Conservation (phyloP, 176 grass and related monocot genomes). For the Bonia amplexicaulis region DNA sequence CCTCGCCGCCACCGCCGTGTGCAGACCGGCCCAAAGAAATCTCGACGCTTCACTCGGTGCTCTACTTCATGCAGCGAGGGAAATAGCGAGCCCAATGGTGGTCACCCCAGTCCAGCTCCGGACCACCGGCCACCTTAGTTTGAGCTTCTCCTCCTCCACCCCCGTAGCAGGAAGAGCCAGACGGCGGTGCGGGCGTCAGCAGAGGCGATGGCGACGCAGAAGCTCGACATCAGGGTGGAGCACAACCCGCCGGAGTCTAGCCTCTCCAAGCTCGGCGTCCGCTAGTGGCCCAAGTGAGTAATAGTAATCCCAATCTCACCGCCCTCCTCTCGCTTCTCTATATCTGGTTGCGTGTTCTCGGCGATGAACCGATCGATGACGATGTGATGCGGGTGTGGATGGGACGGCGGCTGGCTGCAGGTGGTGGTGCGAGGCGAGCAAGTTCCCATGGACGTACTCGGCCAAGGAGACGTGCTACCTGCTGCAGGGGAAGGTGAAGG, state of each 20-base stretch:
- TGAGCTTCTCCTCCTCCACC: conserved; percentile 8
- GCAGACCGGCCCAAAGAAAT: background rate
- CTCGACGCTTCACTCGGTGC: background rate
- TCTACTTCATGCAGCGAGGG: background rate
- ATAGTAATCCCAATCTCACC: background rate
- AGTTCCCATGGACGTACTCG: conserved; percentile 87
- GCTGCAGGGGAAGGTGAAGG: conserved; percentile 95
- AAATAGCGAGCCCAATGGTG: conserved; percentile 54
- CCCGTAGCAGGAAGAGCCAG: background rate
- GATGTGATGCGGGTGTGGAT: no score
- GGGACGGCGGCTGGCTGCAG: conserved; percentile 24
- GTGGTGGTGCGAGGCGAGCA: conserved; percentile 86
- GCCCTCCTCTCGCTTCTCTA: no score
- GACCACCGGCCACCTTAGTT: conserved; percentile 9
- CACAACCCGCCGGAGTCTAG: conserved; percentile 74
- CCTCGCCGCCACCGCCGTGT: background rate
- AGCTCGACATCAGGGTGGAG: conserved; percentile 73
- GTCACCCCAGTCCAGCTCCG: conserved; percentile 22
- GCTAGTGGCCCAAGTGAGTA: conserved; percentile 86
- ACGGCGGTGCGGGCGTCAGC: conserved; percentile 39
- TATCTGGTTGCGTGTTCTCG: no score
- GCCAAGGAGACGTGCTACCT: conserved; percentile 97
- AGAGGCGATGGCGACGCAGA: conserved; percentile 80
- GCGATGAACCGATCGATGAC: no score
- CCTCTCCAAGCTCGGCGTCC: conserved; percentile 72